Evolutionary conservation across 2,329 filamentous ascomycete genomes (phyloP), one percentile per base, ranked within the genome.

Genomic region (Talaromyces sp.): DNA sequence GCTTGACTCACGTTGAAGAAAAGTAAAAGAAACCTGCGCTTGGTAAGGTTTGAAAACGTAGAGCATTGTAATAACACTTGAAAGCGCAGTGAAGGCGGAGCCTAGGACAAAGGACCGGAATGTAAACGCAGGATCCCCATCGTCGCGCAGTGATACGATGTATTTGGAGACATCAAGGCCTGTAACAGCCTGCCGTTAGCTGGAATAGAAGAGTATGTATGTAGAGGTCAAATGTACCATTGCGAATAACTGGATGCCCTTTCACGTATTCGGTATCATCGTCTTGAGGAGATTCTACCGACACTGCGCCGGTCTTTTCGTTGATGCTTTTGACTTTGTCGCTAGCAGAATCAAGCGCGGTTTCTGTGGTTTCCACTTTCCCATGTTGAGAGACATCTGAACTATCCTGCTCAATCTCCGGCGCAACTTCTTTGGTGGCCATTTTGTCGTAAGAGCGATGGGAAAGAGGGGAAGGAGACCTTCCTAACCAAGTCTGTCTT

Each of bases 1-100:
- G n/a, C 15, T 5, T 3, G 8, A 52, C 68, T 10, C 65, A 71
- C 70, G 57, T 43, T 71, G 70, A 13, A 71, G 35, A 41, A 71
- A 71, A 13, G 66, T 65, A 0, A 68, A 50, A 7, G 69, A 71
- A 2, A 71, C 68, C 45, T 66, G 61, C 49, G 67, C 66, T 57
- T 67, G 63, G 25, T 58, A 59, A 1, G 70, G 70, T 60, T 71
- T 71, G 64, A 71, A 70, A 10, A 50, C 63, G 35, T 70, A 71
- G 10, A 70, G 66, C 69, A 71, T 71, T 2, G 70, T 71, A 22
- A 71, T 71, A 3, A 70, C 70, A 41, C 69, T 70, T 11, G 69
- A 70, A 54, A 71, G 62, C 2, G 69, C 69, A 9, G 68, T 70
- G 41, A 71, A 70, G 13, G 65, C 58, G 1, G 69, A 63, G 19